phyloP scores from a whole-genome alignment of 2,329 filamentous ascomycete species.

The Colletotrichum eleusines region DNA sequence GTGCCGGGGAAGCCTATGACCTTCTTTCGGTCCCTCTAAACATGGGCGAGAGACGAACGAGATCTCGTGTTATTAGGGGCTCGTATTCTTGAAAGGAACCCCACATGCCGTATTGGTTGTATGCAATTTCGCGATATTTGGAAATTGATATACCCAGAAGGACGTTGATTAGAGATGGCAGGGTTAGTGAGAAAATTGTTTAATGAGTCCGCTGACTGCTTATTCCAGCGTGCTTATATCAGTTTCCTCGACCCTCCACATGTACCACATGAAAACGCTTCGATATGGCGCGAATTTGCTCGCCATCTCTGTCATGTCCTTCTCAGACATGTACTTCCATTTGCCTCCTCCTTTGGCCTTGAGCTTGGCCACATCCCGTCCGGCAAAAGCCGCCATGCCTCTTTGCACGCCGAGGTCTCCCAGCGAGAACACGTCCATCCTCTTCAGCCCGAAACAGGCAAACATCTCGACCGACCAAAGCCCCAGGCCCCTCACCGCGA shows the following conservation, averaged over 20 bases:
- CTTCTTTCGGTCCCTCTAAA: neutral
- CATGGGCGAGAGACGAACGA: neutral
- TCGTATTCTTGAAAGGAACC: neutral
- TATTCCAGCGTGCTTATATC: slow-evolving; percentile 74
- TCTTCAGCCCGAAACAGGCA: slow-evolving; percentile 92
- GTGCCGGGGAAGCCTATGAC: neutral
- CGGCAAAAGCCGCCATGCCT: slow-evolving; percentile 90
- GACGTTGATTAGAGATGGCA: neutral
- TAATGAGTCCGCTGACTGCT: slow-evolving; percentile 37
- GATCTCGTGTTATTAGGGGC: neutral
- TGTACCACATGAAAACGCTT: slow-evolving; percentile 98
- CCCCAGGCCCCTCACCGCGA: slow-evolving; percentile 87
- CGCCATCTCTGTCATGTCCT: slow-evolving; percentile 88
- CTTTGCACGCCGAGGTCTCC: slow-evolving; percentile 95
- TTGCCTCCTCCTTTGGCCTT: slow-evolving; percentile 79
- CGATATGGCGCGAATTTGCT: slow-evolving; percentile 88
- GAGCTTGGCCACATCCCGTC: slow-evolving; percentile 84
- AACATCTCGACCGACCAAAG: slow-evolving; percentile 99
- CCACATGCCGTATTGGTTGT: slow-evolving; percentile 5
- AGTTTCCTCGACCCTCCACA: slow-evolving; percentile 89
- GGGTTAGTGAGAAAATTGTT: neutral
- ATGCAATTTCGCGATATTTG: neutral
- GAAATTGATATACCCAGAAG: neutral
- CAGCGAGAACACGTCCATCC: slow-evolving; percentile 92
- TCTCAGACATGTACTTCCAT: slow-evolving; percentile 98